Base-by-base conservation (phyloP, 306 rosid species). In the Begonia peltatifolia region DNA sequence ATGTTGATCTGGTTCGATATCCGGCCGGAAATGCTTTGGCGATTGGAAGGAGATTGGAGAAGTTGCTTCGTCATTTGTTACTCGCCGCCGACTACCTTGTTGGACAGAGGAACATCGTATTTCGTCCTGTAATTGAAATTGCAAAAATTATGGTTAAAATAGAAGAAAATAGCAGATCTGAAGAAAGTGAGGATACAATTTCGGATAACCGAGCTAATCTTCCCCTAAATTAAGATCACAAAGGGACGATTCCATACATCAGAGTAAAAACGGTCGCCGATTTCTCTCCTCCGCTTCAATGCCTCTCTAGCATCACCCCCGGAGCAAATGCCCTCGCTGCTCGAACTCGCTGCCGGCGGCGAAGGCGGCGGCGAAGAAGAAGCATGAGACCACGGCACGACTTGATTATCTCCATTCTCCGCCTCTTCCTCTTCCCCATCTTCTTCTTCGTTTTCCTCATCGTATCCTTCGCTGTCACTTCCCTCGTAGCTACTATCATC, bases 401-500 rank as follows among this genome's bases (percentile, higher is more conserved):
- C 84, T 76, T 79, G 84, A 47, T 79, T 74, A 42, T 74, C 78
- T 10, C 73, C 79, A 14, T 74, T 65, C 16, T 71, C 76, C 11
- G 58, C 66, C 0, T 53, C 72, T 8, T 16, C 63, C 0, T 52
- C 76, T 1, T 47, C 64, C 1, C 47, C 77, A 3, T n/a, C n/a
- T n/a, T 54, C 61, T 0, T 18, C 43, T 2, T 71, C 81, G 1
- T 51, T 68, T 2, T 57, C 73, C 9, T 67, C 65, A 4, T 59
- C 67, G 7, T 54, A 64, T 2, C 47, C 63, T 46, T 54, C 63
- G 4, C 10, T 56, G 7, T 46, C 60, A 2, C 16, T 62, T 3
- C 41, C 55, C 16, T 56, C 54, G 5, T 55, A 69, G 1, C 51
- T 56, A 1, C n/a, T 61, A 11, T 50, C 60, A 9, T 50, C 65